Percentiles rank a stretch among this genome's conserved stretches.
Evolutionary conservation across 805 yeast species (phyloP).

Genomic region (Torulaspora microellipsoides): DNA sequence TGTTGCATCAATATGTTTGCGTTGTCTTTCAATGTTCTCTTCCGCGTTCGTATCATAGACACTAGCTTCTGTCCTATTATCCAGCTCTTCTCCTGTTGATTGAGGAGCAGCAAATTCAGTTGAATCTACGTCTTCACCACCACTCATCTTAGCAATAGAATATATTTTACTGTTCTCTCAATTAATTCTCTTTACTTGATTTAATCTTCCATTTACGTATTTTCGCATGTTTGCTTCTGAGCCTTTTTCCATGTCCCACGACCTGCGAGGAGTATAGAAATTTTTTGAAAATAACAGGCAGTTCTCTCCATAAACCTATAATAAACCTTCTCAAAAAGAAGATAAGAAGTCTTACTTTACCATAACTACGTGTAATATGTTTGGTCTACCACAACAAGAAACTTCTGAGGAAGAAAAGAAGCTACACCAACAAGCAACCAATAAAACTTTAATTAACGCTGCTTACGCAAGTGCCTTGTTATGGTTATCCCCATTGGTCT

Average conservation of each 20-base stretch:
- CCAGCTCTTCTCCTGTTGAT: slow-evolving; percentile 1
- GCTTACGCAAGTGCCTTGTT: slow-evolving; percentile 60
- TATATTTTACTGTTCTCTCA: no score
- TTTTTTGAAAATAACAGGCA: no score
- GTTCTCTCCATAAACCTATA: no score
- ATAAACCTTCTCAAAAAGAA: no score
- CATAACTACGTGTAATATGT: slow-evolving; percentile 28
- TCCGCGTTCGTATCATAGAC: neutral
- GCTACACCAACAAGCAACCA: slow-evolving; percentile 58
- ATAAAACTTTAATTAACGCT: slow-evolving; percentile 55
- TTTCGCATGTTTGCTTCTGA: no score
- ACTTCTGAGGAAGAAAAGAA: slow-evolving; percentile 65
- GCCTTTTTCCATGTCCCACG: no score
- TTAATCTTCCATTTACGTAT: no score
- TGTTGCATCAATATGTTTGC: slow-evolving; percentile 26
- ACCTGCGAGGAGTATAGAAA: no score
- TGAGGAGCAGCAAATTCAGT: slow-evolving; percentile 1
- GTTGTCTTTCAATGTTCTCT: slow-evolving; percentile 21
- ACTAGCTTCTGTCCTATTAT: neutral
- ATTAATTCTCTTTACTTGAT: no score
- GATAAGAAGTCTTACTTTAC: no score
- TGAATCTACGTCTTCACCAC: slow-evolving; percentile 3
- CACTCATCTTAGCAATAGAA: slow-evolving; percentile 1
- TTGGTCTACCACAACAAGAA: slow-evolving; percentile 47
- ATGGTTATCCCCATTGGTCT: slow-evolving; percentile 40